Evolutionary conservation across 345 rosid genomes (phyloP).

Genomic region (Citrus sp.): DNA sequence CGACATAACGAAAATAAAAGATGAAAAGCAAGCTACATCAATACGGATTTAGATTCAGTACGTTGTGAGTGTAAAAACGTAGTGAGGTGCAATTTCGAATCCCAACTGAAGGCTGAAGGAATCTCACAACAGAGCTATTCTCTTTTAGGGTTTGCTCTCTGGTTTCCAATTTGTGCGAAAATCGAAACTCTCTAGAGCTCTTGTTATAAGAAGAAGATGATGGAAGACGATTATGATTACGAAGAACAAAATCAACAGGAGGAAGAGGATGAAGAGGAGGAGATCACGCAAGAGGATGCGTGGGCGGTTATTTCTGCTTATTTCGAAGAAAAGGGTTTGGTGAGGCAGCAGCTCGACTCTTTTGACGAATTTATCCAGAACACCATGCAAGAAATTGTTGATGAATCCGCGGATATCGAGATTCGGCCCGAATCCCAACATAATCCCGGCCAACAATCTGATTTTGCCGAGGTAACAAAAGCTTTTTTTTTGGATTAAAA

Average conservation of each 20-base stretch:
- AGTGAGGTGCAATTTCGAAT: too few species aligned
- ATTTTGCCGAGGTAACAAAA: slow-evolving; percentile 69
- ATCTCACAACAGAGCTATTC: too few species aligned
- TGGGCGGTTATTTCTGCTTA: slow-evolving; percentile 97
- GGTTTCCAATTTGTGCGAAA: too few species aligned
- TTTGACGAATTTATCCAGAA: slow-evolving; percentile 97
- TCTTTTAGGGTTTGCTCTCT: too few species aligned
- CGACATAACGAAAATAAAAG: too few species aligned
- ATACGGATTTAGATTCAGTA: too few species aligned
- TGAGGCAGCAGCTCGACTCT: slow-evolving; percentile 90
- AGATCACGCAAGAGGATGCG: slow-evolving; percentile 89
- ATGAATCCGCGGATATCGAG: slow-evolving; percentile 88
- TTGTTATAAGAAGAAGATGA: background rate
- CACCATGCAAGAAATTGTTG: slow-evolving; percentile 96
- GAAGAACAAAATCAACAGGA: slow-evolving; percentile 37
- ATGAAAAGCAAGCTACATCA: too few species aligned
- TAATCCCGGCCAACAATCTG: slow-evolving; percentile 90
- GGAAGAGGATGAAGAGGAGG: slow-evolving; percentile 70
- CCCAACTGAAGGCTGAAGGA: too few species aligned
- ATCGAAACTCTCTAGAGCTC: too few species aligned
- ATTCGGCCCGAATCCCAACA: slow-evolving; percentile 99
- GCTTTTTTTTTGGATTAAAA: background rate
- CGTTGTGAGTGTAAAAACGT: too few species aligned
- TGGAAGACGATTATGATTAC: slow-evolving; percentile 73
- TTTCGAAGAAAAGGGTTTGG: slow-evolving; percentile 94